Percentiles rank a stretch among this genome's conserved stretches.
phyloP scores from a whole-genome alignment of 495 filamentous ascomycete species.

The Penicillium paxilli region DNA sequence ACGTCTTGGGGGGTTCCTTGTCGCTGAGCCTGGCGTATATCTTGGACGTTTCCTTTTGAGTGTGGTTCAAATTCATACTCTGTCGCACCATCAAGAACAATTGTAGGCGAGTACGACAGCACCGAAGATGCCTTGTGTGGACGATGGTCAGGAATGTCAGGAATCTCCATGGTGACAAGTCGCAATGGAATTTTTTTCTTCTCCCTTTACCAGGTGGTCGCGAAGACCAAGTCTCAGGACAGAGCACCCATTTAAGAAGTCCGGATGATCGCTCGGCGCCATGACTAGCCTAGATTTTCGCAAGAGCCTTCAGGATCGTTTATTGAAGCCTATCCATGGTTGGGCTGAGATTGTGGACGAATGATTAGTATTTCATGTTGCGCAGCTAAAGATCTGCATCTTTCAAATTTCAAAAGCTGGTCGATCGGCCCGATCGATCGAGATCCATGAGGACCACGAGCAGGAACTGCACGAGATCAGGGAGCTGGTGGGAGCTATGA shows the following conservation, averaged over 20 bases:
- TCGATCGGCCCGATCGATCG: slow-evolving; percentile 25
- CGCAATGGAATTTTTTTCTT: not conserved
- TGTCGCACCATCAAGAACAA: slow-evolving; percentile 10
- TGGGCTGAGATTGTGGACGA: not conserved
- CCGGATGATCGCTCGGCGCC: not conserved
- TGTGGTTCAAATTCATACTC: slow-evolving; percentile 3
- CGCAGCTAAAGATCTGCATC: slow-evolving; percentile 13
- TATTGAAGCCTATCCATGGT: slow-evolving; percentile 14
- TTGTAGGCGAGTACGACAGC: slow-evolving; percentile 11
- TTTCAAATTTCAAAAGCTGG: not conserved
- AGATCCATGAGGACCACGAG: slow-evolving; percentile 3
- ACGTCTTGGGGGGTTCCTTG: not conserved
- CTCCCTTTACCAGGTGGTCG: not conserved
- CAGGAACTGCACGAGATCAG: slow-evolving; percentile 9
- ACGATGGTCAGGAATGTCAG: slow-evolving; percentile 20
- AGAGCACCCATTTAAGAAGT: slow-evolving; percentile 8
- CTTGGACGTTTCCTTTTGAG: not conserved
- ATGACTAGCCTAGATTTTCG: slow-evolving; percentile 1
- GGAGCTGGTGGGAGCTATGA: slow-evolving; percentile 10
- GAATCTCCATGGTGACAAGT: slow-evolving; percentile 13
- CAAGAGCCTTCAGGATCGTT: not conserved
- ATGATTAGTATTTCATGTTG: slow-evolving; percentile 10
- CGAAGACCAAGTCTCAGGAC: not conserved
- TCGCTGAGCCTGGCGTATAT: not conserved
- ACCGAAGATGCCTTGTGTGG: slow-evolving; percentile 9